A percentile compares a stretch with the other conserved stretches of the same genome.
Evolutionary conservation across 2,329 filamentous ascomycete species (phyloP).

Genomic region (Cercospora berteroae): DNA sequence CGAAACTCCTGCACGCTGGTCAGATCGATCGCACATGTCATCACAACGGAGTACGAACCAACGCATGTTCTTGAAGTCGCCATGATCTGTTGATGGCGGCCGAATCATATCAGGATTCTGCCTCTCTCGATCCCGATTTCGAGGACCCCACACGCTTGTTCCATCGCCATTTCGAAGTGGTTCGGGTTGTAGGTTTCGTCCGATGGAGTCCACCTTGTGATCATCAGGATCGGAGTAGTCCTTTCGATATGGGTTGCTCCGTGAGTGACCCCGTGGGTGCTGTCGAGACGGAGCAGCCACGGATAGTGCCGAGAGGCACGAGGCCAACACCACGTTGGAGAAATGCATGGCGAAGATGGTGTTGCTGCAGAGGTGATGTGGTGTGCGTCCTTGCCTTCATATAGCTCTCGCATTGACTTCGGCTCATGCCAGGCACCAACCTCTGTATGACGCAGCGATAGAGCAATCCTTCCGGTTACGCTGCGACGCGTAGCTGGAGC

Average conservation of each 20-base stretch:
- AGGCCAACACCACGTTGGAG: not conserved
- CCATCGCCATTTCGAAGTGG: constrained; percentile 54
- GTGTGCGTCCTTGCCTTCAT: not conserved
- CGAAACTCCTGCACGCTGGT: constrained; percentile 38
- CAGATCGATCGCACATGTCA: not conserved
- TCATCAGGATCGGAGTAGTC: constrained; percentile 62
- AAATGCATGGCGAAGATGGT: constrained; percentile 4
- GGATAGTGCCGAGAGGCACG: constrained; percentile 21
- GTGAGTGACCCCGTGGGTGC: constrained; percentile 36
- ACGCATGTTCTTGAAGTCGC: constrained; percentile 67
- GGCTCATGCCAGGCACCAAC: not conserved
- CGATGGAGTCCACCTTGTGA: constrained; percentile 59
- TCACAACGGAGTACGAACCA: constrained; percentile 50
- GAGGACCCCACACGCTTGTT: constrained; percentile 65
- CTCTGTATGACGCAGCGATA: not conserved
- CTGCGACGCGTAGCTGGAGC: not conserved
- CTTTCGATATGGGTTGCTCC: constrained; percentile 57
- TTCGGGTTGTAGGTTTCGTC: constrained; percentile 61
- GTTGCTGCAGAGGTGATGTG: not conserved
- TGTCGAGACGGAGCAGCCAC: constrained; percentile 38
- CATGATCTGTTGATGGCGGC: constrained; percentile 71
- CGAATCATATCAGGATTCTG: constrained; percentile 71
- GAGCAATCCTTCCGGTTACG: not conserved
- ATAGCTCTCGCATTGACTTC: constrained; percentile 5
- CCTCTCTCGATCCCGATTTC: constrained; percentile 64